Evolutionary conservation across 257 asterid genomes (phyloP), one percentile per base, ranked within the genome.

Genomic region (Catharanthus roseus): DNA sequence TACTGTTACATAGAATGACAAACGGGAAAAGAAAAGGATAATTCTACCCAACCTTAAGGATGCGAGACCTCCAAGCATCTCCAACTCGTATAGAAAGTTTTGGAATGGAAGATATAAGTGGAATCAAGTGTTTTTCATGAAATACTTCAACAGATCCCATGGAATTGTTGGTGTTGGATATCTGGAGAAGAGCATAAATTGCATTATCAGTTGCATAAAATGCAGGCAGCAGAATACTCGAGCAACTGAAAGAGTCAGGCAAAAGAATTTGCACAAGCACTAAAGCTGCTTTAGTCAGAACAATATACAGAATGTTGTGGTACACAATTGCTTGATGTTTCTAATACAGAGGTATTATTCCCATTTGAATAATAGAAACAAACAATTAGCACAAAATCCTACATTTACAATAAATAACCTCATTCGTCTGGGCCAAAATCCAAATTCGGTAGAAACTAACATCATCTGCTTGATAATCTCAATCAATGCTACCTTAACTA

Each of bases 81-180:
- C 93, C 78, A 68, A 86, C 73, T 69, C 67, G 81, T 79, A 77
- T 56, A 44, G 83, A 57, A 69, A 91, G 82, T 75, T 92, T 87
- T 67, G 99, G 95, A 72, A 87, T 79, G 86, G 78, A 86, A 19
- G 91, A 75, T 69, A 93, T 75, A 44, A 93, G 82, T 42, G 91
- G 82, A 80, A 93, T 87, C 81, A 91, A 75, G 72, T 83, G 87
- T 85, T 85, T 89, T 77, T 85, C 95, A 53, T 78, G 84, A 72
- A 75, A 55, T 41, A 65, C 78, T 82, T 82, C 85, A 72, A 86
- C 82, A 6, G 86, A 76, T 68, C 79, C 86, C 23, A 28, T 58
- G 75, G 55, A 75, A 33, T 47, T 44, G 65, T 67, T 64, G 75
- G 39, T 44, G 65, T 67, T 64, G 75, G 39, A 60, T 74, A 81